Percentiles rank a stretch among this genome's conserved stretches.
Evolutionary conservation across 192 early-diverging fungal genomes (phyloP).

Genomic region (Coemansia sp.): DNA sequence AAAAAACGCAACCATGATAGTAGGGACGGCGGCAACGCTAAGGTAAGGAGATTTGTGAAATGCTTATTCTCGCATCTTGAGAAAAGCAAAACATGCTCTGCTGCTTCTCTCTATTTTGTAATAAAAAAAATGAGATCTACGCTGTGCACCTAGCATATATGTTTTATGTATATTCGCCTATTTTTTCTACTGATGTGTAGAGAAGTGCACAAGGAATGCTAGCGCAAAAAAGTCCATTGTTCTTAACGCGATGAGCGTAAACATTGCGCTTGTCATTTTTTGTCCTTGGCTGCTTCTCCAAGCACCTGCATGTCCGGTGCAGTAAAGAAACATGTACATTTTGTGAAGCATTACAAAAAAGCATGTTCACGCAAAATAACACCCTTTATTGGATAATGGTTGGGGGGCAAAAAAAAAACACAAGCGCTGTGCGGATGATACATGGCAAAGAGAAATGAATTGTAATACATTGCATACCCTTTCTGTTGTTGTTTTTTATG

Average conservation of each 20-base stretch:
- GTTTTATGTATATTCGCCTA: neutral
- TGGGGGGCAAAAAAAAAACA: neutral
- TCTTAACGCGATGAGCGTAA: neutral
- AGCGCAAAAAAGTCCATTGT: neutral
- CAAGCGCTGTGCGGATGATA: neutral
- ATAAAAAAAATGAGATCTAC: conserved; percentile 1
- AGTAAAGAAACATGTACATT: neutral
- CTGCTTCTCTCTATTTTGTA: neutral
- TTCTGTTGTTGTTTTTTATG: neutral
- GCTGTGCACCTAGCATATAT: conserved; percentile 4
- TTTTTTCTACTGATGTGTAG: conserved; percentile 3
- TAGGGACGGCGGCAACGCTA: too few relatives aligned
- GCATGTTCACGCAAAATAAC: neutral
- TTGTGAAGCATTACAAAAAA: neutral
- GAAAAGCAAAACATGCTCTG: neutral
- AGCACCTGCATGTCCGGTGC: conserved; percentile 1
- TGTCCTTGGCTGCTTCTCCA: neutral
- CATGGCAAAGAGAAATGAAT: neutral
- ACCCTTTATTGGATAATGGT: conserved; percentile 2
- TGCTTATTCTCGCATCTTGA: too few relatives aligned
- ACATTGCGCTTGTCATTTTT: conserved; percentile 5
- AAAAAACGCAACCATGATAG: too few relatives aligned
- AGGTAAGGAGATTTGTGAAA: too few relatives aligned
- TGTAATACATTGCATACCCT: neutral
- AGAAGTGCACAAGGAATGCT: neutral